Evolutionary conservation across 2,329 filamentous ascomycete genomes (phyloP), one percentile per base, ranked within the genome.

Genomic region (Botrytis fragariae): DNA sequence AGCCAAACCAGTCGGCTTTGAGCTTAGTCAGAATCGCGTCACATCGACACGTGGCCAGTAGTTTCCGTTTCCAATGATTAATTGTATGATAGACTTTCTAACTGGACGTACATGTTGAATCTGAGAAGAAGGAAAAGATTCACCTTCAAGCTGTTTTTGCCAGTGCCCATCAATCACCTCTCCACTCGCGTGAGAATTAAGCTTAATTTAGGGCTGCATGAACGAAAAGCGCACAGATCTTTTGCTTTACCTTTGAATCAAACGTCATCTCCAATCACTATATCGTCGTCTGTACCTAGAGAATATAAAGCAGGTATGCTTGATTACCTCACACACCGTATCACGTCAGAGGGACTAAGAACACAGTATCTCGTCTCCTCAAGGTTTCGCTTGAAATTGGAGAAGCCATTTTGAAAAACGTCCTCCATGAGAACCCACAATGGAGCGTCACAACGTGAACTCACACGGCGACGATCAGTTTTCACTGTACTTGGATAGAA

Each of bases 171-270:
- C 51, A 54, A 29, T 54, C 29, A 8, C n/a, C n/a, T 54, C n/a
- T n/a, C 14, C 14, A 54, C n/a, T 29, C 25, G 51, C 5, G 44
- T 45, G 20, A 29, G 51, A 54, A 57, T 57, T 48, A 54, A 39
- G 45, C 64, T 67, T 67, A 39, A 67, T 54, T 54, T 54, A 67
- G 64, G 45, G 64, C 45, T 54, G 45, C 45, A 54, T 54, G 22
- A 51, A 18, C 35, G 25, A n/a, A 22, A n/a, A 54, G 25, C 14
- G 35, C 64, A 67, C 64, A 14, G 64, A 39, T 18, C 18, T 22
- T 32, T 29, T 57, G 6, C 51, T 29, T 29, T 18, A 32, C n/a
- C n/a, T 29, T 29, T 14, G 51, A 16, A 57, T 29, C 51, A 18
- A 57, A 32, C 14, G n/a, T 18, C n/a, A 16, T 54, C n/a, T 29